Conservation (phyloP, 108 stramenopile genomes). For the Cyclostephanos tholiformis region DNA sequence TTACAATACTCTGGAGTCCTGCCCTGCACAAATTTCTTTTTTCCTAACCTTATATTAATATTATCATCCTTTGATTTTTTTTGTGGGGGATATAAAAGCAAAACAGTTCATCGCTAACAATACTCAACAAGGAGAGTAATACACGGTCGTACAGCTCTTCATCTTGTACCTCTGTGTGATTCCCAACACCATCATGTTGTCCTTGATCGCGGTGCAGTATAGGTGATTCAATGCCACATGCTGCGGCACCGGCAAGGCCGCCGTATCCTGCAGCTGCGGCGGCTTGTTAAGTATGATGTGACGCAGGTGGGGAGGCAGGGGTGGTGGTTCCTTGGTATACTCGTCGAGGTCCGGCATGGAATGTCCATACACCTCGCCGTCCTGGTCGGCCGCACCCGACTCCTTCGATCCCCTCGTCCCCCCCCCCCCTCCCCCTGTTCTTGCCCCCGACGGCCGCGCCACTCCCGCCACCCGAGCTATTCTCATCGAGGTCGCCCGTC, state of each 20-base stretch:
- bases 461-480: conserved; percentile 10
- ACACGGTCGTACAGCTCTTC: conserved; percentile 97
- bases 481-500: neutral
- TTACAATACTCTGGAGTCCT: no score
- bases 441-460: conserved; percentile 14
- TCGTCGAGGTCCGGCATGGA: conserved; percentile 95
- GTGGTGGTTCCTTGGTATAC: conserved; percentile 99
- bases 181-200: conserved; percentile 99
- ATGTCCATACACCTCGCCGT: conserved; percentile 89
- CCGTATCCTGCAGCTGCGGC: conserved; percentile 88
- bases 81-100: neutral
- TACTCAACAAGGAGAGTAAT: conserved; percentile 84
- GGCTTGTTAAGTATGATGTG: conserved; percentile 99
- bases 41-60: no score
- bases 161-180: conserved; percentile 96
- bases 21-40: no score
- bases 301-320: conserved; percentile 98
- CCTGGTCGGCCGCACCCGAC: conserved; percentile 50
- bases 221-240: conserved; percentile 99
- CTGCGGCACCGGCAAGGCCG: conserved; percentile 94
- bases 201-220: conserved; percentile 99
- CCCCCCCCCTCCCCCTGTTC: neutral
- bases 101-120: neutral
- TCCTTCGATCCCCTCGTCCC: conserved; percentile 7
- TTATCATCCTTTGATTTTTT: no score